Evolutionary conservation across 2,329 filamentous ascomycete species (phyloP).

Genomic region (Fonsecaea monophora): DNA sequence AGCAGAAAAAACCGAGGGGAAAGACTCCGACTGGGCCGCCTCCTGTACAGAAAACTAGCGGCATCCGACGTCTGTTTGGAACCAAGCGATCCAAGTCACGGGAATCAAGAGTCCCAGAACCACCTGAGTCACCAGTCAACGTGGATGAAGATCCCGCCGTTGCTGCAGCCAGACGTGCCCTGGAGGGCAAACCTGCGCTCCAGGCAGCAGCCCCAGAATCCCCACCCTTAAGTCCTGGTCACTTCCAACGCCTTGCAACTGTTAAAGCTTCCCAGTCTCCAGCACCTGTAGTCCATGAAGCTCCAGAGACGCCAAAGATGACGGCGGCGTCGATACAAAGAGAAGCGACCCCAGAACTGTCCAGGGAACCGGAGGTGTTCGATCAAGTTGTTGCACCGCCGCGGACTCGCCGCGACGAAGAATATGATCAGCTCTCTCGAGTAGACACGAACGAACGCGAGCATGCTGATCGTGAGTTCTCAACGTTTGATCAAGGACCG

Average conservation of each 20-base stretch:
- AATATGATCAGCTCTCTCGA: slow-evolving; percentile 64
- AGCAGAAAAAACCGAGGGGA: slow-evolving; percentile 29
- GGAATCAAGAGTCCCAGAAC: slow-evolving; percentile 20
- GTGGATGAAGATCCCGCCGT: slow-evolving; percentile 37
- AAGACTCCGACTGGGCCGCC: slow-evolving; percentile 34
- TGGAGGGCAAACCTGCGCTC: slow-evolving; percentile 39
- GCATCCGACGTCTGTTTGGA: slow-evolving; percentile 39
- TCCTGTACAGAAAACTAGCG: slow-evolving; percentile 34
- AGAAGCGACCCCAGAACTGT: slow-evolving; percentile 40
- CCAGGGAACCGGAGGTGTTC: slow-evolving; percentile 43
- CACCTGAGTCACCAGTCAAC: slow-evolving; percentile 20
- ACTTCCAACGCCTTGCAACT: slow-evolving; percentile 34
- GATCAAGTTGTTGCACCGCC: slow-evolving; percentile 44
- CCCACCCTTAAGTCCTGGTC: slow-evolving; percentile 37
- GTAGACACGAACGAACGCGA: slow-evolving; percentile 60
- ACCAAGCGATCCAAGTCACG: slow-evolving; percentile 34
- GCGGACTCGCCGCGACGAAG: slow-evolving; percentile 57
- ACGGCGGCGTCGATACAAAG: slow-evolving; percentile 32
- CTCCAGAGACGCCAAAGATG: slow-evolving; percentile 12
- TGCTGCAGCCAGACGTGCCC: slow-evolving; percentile 38
- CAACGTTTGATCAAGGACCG: slow-evolving; percentile 85
- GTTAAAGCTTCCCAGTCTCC: slow-evolving; percentile 11
- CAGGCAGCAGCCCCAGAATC: slow-evolving; percentile 31
- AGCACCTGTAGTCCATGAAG: slow-evolving; percentile 11
- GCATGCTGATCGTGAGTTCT: slow-evolving; percentile 60